A percentile compares a stretch with the other conserved stretches of the same genome.
These are phyloP conservation scores for Alternaria novae-zelandiae DNA, from an alignment of 2,329 filamentous ascomycete species.

Conservation along the genomic window DNA sequence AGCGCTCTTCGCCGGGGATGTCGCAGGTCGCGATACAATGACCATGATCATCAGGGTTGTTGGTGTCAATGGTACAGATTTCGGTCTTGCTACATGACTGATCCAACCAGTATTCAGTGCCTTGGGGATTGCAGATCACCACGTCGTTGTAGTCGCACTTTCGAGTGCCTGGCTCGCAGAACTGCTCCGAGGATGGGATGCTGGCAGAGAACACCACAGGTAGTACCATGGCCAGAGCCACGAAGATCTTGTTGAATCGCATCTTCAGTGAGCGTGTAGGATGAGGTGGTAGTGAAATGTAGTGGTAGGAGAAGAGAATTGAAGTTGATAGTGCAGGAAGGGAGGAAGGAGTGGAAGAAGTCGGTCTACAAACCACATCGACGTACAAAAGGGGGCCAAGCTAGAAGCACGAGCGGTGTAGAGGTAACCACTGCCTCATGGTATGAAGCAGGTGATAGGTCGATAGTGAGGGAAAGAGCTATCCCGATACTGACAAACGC, in stretches of 20 bases:
- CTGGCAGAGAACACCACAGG: slow-evolving; percentile 1
- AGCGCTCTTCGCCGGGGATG: neutral
- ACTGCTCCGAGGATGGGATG: neutral
- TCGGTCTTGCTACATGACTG: neutral
- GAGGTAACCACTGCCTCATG: neutral
- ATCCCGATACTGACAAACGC: neutral
- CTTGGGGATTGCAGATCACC: neutral
- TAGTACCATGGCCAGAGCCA: neutral
- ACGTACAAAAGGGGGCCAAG: neutral
- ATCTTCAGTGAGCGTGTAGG: slow-evolving; percentile 1
- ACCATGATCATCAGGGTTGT: neutral
- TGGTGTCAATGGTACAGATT: neutral
- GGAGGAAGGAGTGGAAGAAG: neutral
- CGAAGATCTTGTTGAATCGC: slow-evolving; percentile 8
- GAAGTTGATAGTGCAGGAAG: neutral
- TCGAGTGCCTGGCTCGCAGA: neutral
- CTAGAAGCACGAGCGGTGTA: neutral
- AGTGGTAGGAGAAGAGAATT: neutral
- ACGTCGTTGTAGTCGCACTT: neutral
- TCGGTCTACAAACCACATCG: neutral
- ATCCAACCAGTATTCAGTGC: neutral
- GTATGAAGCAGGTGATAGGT: neutral
- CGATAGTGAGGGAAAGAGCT: neutral
- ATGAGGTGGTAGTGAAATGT: neutral
- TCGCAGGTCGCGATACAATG: neutral